Evolutionary conservation across 441 rosid species (phyloP).

Genomic region (Croton laevigatus): DNA sequence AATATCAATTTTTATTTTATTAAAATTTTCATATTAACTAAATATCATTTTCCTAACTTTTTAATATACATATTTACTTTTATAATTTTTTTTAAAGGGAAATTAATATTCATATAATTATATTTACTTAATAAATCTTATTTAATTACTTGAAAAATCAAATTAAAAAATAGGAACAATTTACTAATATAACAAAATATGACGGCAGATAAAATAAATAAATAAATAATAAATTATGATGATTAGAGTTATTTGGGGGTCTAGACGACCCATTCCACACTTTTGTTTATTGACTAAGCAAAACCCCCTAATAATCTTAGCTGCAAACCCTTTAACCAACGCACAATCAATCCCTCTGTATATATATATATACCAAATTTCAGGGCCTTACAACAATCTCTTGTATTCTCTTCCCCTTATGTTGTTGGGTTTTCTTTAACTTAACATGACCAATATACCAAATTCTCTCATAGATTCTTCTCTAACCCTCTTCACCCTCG

Average conservation of each 20-base stretch:
- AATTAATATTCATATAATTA: no score
- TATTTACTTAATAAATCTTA: no score
- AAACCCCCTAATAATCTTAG: slow-evolving; percentile 2
- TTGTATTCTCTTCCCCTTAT: slow-evolving; percentile 12
- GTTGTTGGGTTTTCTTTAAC: slow-evolving; percentile 18
- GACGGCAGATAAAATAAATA: neutral
- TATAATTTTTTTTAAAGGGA: no score
- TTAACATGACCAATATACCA: slow-evolving; percentile 90
- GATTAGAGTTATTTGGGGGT: neutral
- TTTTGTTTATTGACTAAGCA: slow-evolving; percentile 36
- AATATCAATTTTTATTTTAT: no score
- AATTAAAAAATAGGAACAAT: no score
- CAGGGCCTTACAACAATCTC: slow-evolving; percentile 5
- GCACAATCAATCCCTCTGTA: neutral
- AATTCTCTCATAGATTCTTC: slow-evolving; percentile 67
- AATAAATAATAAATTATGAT: neutral
- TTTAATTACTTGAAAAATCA: no score
- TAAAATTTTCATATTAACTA: no score
- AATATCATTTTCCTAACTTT: no score
- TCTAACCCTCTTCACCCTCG: slow-evolving; percentile 62
- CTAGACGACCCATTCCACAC: neutral
- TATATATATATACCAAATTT: slow-evolving; percentile 20
- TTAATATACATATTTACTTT: no score
- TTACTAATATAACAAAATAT: no score
- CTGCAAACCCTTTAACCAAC: neutral